Conservation (phyloP, 2,329 filamentous ascomycete genomes). For the Biscogniauxia mediterranea region DNA sequence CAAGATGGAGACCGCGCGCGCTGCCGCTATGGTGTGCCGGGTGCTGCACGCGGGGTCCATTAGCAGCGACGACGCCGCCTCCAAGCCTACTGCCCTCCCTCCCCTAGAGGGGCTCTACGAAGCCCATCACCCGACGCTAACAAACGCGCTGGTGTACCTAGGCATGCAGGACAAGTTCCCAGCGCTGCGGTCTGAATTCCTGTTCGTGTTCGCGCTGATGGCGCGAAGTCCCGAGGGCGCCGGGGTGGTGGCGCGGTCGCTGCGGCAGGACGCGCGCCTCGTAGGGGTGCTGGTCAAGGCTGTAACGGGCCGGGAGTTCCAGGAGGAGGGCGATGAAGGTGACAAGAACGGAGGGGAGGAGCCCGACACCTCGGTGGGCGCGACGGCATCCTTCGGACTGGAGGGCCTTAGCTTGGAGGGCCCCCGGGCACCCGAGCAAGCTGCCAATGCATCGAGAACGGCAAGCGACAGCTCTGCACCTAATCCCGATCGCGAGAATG, state of each 20-base stretch:
- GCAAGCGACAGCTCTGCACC: slow-evolving; percentile 32
- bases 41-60: slow-evolving; percentile 47
- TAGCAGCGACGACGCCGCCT: neutral
- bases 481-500: slow-evolving; percentile 59
- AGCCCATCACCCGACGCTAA: slow-evolving; percentile 39
- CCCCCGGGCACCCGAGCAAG: slow-evolving; percentile 45
- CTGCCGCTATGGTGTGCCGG: slow-evolving; percentile 52
- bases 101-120: slow-evolving; percentile 43
- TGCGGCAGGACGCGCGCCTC: slow-evolving; percentile 41
- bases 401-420: slow-evolving; percentile 36
- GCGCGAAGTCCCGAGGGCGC: slow-evolving; percentile 51
- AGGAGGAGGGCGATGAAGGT: neutral
- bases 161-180: slow-evolving; percentile 59
- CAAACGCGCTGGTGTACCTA: slow-evolving; percentile 48
- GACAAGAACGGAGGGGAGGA: neutral
- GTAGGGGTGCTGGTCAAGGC: slow-evolving; percentile 45
- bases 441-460: slow-evolving; percentile 22
- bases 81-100: neutral
- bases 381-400: neutral
- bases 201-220: slow-evolving; percentile 63
- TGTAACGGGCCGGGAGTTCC: slow-evolving; percentile 45
- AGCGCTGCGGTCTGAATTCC: slow-evolving; percentile 56
- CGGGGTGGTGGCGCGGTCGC: slow-evolving; percentile 40
- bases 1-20: slow-evolving; percentile 58
- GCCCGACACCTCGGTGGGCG: too few relatives aligned